Base-by-base conservation (phyloP, 352 stramenopile species). In the Phytophthora fragariaefolia region DNA sequence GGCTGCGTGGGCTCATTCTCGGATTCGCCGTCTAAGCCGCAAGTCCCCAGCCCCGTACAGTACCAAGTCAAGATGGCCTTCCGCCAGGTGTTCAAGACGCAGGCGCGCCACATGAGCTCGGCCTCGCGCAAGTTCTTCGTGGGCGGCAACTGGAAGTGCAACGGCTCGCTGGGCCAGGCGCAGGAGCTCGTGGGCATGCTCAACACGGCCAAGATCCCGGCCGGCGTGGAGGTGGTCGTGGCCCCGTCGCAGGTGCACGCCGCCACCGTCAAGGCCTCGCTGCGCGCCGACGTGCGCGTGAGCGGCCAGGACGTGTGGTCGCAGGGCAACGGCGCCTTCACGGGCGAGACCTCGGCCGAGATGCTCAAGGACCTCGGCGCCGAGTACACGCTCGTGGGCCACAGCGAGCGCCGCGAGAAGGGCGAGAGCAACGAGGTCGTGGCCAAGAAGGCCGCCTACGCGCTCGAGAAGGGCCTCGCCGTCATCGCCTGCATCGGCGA, bases 101-200 rank as follows among this genome's bases (percentile, higher is more conserved):
- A 89, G 53, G 68, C 74, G 56, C 83, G 83, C 63, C 58, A 71
- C 60, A 90, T 94, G 79, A 90, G 82, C 70, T 82, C 80, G 30
- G 74, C 56, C 62, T 76, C 86, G 46, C 83, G 88, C 72, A 98
- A 99, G 87, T 99, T 99, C 76, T 99, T 99, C 74, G 95, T 99
- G 40, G 98, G 98, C 45, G 98, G 98, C 75, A 99, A 99, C 92
- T 99, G 98, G 98, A 99, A 99, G 79, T 99, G 97, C 87, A 95
- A 95, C 62, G 87, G 87, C 59, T 95, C 87, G 46, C 26, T 92
- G 26, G 61, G 63, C 57, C 85, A 92, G 69, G 80, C 83, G 27
- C 59, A 84, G 18, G 80, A 90, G 30, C 83, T 94, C 56, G 86
- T 96, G 6, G 78, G 79, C 30, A 79, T 90, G 66, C 84, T 96